Percentiles rank a stretch among this genome's conserved stretches.
These are phyloP conservation scores for Taphrina populina DNA, from an alignment of 1,139 yeast genomes.

Conservation along the genomic window DNA sequence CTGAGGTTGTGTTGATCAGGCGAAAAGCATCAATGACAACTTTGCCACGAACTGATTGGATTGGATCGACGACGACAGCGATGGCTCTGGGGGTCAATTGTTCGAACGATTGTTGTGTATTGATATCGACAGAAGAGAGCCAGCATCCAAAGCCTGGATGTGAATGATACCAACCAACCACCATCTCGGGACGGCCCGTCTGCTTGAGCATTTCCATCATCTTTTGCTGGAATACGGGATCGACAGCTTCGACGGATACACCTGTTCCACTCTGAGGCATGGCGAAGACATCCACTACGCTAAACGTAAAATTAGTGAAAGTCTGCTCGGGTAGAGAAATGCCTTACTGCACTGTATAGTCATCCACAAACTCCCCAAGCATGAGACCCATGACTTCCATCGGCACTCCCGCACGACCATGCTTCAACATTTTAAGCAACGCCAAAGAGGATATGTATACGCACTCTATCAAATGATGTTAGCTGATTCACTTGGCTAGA, in stretches of 20 bases:
- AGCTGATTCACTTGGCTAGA: not conserved
- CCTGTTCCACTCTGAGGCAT: slow-evolving; percentile 74
- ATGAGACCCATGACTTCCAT: slow-evolving; percentile 99
- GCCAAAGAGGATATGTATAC: slow-evolving; percentile 89
- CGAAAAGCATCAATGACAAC: slow-evolving; percentile 99
- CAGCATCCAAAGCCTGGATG: slow-evolving; percentile 99
- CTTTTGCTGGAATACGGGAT: slow-evolving; percentile 95
- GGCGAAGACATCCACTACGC: slow-evolving; percentile 35
- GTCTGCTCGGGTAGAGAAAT: not conserved
- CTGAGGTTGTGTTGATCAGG: slow-evolving; percentile 79
- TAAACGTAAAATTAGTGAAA: not conserved
- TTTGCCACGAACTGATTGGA: slow-evolving; percentile 96
- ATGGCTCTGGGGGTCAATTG: slow-evolving; percentile 93
- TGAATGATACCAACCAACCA: slow-evolving; percentile 99
- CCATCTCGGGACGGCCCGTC: slow-evolving; percentile 93
- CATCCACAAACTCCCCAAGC: slow-evolving; percentile 98
- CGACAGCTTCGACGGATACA: slow-evolving; percentile 98
- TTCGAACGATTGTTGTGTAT: slow-evolving; percentile 95
- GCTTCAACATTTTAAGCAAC: slow-evolving; percentile 55
- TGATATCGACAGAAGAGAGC: slow-evolving; percentile 95
- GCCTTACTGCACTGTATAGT: slow-evolving; percentile 69
- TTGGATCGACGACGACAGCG: slow-evolving; percentile 97
- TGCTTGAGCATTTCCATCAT: slow-evolving; percentile 99
- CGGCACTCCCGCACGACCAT: slow-evolving; percentile 87
- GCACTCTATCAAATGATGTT: slow-evolving; percentile 3